Conservation (phyloP, 1,139 yeast genomes). For the Candida glucosophila region DNA sequence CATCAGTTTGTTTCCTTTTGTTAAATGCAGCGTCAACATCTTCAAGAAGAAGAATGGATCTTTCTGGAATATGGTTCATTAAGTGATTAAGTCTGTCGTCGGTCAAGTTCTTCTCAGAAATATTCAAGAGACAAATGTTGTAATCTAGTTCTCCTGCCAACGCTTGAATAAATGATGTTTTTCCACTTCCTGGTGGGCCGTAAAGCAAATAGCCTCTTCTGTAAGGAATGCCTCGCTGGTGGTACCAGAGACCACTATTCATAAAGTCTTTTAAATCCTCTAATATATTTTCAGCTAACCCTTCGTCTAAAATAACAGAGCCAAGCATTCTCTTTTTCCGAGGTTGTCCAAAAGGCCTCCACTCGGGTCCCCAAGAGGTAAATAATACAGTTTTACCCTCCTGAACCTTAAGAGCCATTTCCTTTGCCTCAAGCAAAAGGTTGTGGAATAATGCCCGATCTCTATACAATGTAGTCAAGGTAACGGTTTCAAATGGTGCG, state of each 20-base stretch:
- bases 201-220: conserved; percentile 88
- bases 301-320: conserved; percentile 77
- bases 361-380: conserved; percentile 96
- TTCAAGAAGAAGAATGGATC: conserved; percentile 77
- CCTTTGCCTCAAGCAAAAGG: conserved; percentile 78
- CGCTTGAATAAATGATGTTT: conserved; percentile 92
- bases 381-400: conserved; percentile 93
- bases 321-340: conserved; percentile 77
- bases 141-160: conserved; percentile 94
- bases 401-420: conserved; percentile 68
- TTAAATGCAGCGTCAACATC: conserved; percentile 96
- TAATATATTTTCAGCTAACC: conserved; percentile 57
- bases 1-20: conserved; percentile 67
- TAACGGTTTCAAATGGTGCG: conserved; percentile 91
- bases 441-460: conserved; percentile 67
- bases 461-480: conserved; percentile 78
- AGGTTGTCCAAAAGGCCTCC: conserved; percentile 98
- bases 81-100: conserved; percentile 91
- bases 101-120: conserved; percentile 84
- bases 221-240: conserved; percentile 92
- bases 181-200: conserved; percentile 99
- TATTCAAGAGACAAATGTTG: conserved; percentile 84
- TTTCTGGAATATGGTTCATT: conserved; percentile 91
- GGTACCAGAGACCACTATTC: conserved; percentile 81
- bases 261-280: conserved; percentile 76